Evolutionary conservation across 106 monocot species (phyloP).

Genomic region (Allium fistulosum): DNA sequence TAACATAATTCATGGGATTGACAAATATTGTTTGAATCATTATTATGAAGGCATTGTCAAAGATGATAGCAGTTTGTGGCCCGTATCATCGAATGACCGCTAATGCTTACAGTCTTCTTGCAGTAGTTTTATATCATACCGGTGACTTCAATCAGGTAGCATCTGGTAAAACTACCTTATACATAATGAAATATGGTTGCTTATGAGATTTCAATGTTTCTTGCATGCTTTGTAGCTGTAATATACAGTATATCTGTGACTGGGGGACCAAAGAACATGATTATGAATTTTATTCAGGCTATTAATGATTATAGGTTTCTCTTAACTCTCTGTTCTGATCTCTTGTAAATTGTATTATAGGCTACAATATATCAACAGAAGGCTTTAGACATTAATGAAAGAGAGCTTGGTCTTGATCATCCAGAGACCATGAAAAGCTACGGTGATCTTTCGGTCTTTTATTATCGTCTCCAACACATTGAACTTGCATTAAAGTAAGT

Average conservation of each 20-base stretch:
- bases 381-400: constrained; percentile 91
- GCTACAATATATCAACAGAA: constrained; percentile 96
- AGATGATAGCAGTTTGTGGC: constrained; percentile 89
- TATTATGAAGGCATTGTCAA: constrained; percentile 64
- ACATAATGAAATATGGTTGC: no score
- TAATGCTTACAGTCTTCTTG: constrained; percentile 86
- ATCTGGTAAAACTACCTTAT: no score
- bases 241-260: background rate
- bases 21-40: constrained; percentile 1
- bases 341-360: constrained; percentile 17
- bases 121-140: constrained; percentile 90
- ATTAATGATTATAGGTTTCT: no score
- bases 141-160: constrained; percentile 91
- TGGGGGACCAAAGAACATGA: no score
- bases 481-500: constrained; percentile 91
- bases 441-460: constrained; percentile 95
- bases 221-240: background rate
- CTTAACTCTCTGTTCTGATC: background rate
- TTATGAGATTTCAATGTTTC: background rate
- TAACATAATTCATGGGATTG: constrained; percentile 1
- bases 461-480: constrained; percentile 91
- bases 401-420: constrained; percentile 93
- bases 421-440: constrained; percentile 97
- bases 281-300: no score
- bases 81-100: constrained; percentile 93